Evolutionary conservation across 331 rosid genomes (phyloP).

Genomic region (Prunus yedoensis): DNA sequence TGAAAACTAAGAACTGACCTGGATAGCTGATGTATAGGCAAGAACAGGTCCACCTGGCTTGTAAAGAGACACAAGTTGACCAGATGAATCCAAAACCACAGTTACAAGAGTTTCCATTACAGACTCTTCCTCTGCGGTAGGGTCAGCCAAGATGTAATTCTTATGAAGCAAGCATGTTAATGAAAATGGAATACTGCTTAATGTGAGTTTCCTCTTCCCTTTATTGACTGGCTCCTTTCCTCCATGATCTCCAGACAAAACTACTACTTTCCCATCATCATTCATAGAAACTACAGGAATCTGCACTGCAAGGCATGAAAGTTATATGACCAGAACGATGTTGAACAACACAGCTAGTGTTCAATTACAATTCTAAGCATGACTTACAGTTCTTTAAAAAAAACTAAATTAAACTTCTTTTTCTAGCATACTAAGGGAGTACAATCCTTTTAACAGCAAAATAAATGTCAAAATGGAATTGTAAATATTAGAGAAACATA

Average conservation of each 20-base stretch:
- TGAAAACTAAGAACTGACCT: conserved; percentile 43
- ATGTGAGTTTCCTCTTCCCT: conserved; percentile 70
- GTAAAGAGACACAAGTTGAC: conserved; percentile 76
- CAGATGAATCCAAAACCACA: conserved; percentile 75
- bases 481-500: background rate
- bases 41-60: conserved; percentile 86
- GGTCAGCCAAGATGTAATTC: conserved; percentile 78
- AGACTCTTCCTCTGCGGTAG: conserved; percentile 93
- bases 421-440: background rate
- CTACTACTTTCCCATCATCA: conserved; percentile 71
- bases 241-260: conserved; percentile 59
- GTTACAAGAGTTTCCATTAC: conserved; percentile 78
- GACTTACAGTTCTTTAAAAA: background rate
- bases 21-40: conserved; percentile 68
- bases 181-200: conserved; percentile 67
- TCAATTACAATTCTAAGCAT: conserved; percentile 3
- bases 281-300: conserved; percentile 73
- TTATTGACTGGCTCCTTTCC: conserved; percentile 62
- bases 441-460: background rate
- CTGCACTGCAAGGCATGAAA: conserved; percentile 54
- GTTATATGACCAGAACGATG: conserved; percentile 4
- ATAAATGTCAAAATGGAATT: background rate
- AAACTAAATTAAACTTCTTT: background rate
- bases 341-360: background rate
- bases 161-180: conserved; percentile 83